Evolutionary conservation across 176 grass and related monocot genomes (phyloP), one percentile per base, ranked within the genome.

Genomic region (Bolboschoenus planiculmis): DNA sequence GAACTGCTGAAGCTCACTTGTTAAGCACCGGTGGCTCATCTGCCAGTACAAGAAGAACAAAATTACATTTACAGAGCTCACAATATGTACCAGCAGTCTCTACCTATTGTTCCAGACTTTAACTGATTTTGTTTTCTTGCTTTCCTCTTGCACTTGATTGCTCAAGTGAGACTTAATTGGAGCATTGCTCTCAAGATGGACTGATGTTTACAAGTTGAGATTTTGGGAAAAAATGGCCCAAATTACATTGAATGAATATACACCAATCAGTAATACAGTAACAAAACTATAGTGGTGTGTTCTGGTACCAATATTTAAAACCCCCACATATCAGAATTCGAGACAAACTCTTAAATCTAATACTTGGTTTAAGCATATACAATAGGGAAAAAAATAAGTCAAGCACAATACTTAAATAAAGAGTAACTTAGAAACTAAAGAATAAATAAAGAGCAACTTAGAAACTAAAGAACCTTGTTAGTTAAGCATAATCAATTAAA

Each of bases 1-100:
- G 87, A 93, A 99, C 80, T 94, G 93, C 56, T 99, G 96, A 51
- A 99, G 86, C 81, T 99, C 93, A 58, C 60, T 87, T 77, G 80
- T 36, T 84, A 95, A 89, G 84, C 89, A 95, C 55, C 34, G 76
- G 79, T 99, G 96, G 70, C 93, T 95, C 91, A 99, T 99, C 96
- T 99, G 71, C 79, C 86, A 71, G 51, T 64, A 70, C 15, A 73
- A 66, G 55, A 11, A 87, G 67, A 85, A 87, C 8, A 71, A 1
- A 23, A 70, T 53, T 67, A 66, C 7, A 23, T 72, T 76, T 73
- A 46, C 10, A 4, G 37, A 74, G 42, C 24, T 47, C 70, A 74
- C 47, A 16, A 27, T 74, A 74, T 48, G 42, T 47, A 74, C 42
- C 11, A 1, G 64, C 0, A 74, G 2, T 74, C 70, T 15, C 23